Base-by-base conservation (phyloP, 2,329 filamentous ascomycete genomes). In the Periconia digitata region DNA sequence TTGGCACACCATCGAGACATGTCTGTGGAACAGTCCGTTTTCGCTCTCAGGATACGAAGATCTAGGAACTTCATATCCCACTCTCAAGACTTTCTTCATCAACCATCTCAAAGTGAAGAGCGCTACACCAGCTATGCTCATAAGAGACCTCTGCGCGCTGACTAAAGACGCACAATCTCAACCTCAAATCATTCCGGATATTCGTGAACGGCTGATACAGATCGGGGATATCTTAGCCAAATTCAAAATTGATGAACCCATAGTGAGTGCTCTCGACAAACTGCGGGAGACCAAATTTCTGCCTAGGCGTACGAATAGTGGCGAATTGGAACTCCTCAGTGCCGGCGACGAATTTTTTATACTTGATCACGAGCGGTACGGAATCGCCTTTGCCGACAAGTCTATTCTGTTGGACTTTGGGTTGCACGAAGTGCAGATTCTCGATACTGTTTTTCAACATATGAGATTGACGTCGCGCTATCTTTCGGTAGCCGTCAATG, bases 21-120 rank as follows among this genome's bases (percentile, higher is more conserved):
- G 55, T 23, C n/a, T 60, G 5, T 60, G 55, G 58, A 43, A 38
- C 2, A 55, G 46, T 17, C 49, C 51, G 3, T 58, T 55, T 16
- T 16, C 43, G 4, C 47, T 60, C 7, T 16, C 37, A 8, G 50
- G 43, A 4, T 57, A 50, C 20, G 42, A 50, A 15, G 50, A 57
- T 20, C 44, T 60, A 10, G 44, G 45, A 10, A 17, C 8, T 1
- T 22, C 53, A 2, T 59, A 59, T 34, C 51, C 48, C 4, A 24
- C 43, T 16, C 42, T 50, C 3, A 37, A 49, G 13, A 13, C 27
- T 8, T 54, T 54, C 34, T 54, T 54, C 38, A 37, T 44, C 16
- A 34, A 49, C 12, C 32, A 32, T 3, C 37, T 61, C 3, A 36
- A 44, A 8, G 44, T 61, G 13, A 53, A 56, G 38, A 58, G 40